phyloP scores from a whole-genome alignment of 139 green algal genomes.

The Picochlorum sp. region DNA sequence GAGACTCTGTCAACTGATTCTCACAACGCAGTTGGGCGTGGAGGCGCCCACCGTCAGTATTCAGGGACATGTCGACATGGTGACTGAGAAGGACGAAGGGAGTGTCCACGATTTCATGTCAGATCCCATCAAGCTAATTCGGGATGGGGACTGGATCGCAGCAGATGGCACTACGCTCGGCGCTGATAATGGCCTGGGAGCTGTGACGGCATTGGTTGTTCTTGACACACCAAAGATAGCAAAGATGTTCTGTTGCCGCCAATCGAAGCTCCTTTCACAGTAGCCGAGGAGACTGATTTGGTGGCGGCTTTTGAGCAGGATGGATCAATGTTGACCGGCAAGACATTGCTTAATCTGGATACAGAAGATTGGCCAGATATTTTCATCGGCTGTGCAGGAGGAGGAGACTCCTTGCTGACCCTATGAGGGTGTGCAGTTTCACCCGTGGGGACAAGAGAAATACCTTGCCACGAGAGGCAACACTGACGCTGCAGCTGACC shows the following conservation, averaged over 20 bases:
- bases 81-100: constrained; percentile 51
- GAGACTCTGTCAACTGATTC: too few relatives aligned
- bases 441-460: constrained; percentile 69
- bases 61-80: constrained; percentile 73
- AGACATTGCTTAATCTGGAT: constrained; percentile 69
- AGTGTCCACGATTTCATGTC: constrained; percentile 51
- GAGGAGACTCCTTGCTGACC: constrained; percentile 47
- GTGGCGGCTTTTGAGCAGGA: constrained; percentile 47
- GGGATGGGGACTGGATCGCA: constrained; percentile 54
- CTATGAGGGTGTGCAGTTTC: constrained; percentile 26
- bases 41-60: constrained; percentile 50
- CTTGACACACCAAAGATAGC: constrained; percentile 35
- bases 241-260: constrained; percentile 44
- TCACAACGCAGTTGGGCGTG: constrained; percentile 39
- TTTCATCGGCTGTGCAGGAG: constrained; percentile 64
- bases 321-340: constrained; percentile 39
- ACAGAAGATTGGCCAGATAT: constrained; percentile 70
- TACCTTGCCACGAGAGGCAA: constrained; percentile 52
- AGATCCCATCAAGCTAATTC: constrained; percentile 40
- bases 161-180: constrained; percentile 64
- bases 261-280: constrained; percentile 69
- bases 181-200: constrained; percentile 65
- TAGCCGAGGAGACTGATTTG: constrained; percentile 63
- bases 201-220: constrained; percentile 50
- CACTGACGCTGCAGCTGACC: constrained; percentile 27